Evolutionary conservation across 768 basidiomycete genomes (phyloP).

Genomic region (Termitomyces sp.): DNA sequence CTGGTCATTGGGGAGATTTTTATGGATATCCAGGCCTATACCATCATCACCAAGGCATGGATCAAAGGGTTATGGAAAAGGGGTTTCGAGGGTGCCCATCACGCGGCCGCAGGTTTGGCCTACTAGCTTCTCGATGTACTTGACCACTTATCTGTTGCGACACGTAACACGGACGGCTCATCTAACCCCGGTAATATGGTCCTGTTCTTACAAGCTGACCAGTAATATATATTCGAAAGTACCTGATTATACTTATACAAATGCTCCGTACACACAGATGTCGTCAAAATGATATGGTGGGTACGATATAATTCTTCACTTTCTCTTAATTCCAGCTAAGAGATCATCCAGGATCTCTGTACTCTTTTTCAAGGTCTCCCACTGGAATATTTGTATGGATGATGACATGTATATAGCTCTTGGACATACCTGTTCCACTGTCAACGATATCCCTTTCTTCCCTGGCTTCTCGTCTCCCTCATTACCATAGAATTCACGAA

Average conservation of each 20-base stretch:
- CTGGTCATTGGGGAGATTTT: constrained; percentile 51
- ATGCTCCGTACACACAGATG: not conserved
- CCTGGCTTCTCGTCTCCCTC: constrained; percentile 64
- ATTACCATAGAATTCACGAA: constrained; percentile 65
- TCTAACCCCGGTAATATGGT: not conserved
- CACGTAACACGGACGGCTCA: not conserved
- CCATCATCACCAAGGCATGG: constrained; percentile 58
- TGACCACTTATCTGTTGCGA: not conserved
- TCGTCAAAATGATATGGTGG: not conserved
- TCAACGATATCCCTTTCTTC: constrained; percentile 75
- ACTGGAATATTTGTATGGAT: constrained; percentile 29
- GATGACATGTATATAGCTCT: not conserved
- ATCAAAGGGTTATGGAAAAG: constrained; percentile 50
- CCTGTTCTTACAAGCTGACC: not conserved
- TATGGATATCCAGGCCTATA: constrained; percentile 59
- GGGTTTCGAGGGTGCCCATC: constrained; percentile 62
- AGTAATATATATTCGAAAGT: not conserved
- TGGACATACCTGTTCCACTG: constrained; percentile 52
- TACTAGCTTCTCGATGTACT: constrained; percentile 10
- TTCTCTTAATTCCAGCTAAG: constrained; percentile 31
- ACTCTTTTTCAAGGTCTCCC: constrained; percentile 49
- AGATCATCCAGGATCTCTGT: constrained; percentile 46
- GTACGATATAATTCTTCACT: constrained; percentile 13
- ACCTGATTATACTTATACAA: constrained; percentile 1
- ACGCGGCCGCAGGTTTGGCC: constrained; percentile 67